Evolutionary conservation across 1,139 yeast species (phyloP).

Genomic region (Candida glucosophila): DNA sequence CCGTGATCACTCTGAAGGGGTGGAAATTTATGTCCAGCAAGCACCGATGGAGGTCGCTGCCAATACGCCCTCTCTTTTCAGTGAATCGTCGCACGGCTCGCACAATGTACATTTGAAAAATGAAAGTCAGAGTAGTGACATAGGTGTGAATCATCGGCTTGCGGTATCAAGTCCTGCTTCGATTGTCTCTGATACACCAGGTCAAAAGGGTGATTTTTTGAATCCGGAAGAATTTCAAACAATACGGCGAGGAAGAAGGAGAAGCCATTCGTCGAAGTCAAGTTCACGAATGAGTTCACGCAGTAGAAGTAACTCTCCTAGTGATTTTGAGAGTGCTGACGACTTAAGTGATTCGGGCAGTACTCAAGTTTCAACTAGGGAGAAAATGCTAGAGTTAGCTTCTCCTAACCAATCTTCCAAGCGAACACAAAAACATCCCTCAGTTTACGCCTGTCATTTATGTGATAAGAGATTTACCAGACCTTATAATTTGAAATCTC

Average conservation of each 20-base stretch:
- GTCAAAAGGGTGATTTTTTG: slow-evolving; percentile 11
- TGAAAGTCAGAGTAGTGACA: slow-evolving; percentile 4
- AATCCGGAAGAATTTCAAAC: slow-evolving; percentile 28
- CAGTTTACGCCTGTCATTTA: slow-evolving; percentile 71
- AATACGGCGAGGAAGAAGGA: slow-evolving; percentile 25
- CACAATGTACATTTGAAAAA: slow-evolving; percentile 4
- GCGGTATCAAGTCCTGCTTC: slow-evolving; percentile 11
- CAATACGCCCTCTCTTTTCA: slow-evolving; percentile 36
- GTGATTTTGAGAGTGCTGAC: slow-evolving; percentile 6
- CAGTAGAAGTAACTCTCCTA: slow-evolving; percentile 7
- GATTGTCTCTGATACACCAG: slow-evolving; percentile 8
- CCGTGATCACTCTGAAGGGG: too few species aligned
- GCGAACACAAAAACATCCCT: slow-evolving; percentile 67
- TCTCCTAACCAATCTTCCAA: slow-evolving; percentile 40
- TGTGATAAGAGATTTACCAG: slow-evolving; percentile 86
- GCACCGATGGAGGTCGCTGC: slow-evolving; percentile 29
- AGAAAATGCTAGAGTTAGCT: slow-evolving; percentile 58
- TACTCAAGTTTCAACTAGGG: slow-evolving; percentile 28
- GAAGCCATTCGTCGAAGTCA: slow-evolving; percentile 17
- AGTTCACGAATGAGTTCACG: slow-evolving; percentile 11
- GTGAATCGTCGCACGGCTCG: slow-evolving; percentile 33
- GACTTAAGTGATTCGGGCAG: slow-evolving; percentile 8
- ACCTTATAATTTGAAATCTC: slow-evolving; percentile 88
- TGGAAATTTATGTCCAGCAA: slow-evolving; percentile 22
- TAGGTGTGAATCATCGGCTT: slow-evolving; percentile 13